phyloP scores from a whole-genome alignment of 2,329 filamentous ascomycete genomes.

The Phialemoniopsis sp. region DNA sequence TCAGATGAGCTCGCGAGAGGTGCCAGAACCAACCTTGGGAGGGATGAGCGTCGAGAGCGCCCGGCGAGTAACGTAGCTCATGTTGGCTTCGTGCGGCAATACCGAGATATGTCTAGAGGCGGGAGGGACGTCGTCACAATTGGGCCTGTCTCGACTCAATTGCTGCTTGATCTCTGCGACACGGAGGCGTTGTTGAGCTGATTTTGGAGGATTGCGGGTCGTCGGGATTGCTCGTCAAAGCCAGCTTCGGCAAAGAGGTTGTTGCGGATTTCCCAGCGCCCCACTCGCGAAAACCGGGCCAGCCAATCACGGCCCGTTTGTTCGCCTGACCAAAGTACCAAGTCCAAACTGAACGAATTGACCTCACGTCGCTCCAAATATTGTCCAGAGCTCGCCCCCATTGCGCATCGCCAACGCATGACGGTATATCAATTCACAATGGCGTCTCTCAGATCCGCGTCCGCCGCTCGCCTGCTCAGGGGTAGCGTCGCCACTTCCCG shows the following conservation, averaged over 20 bases:
- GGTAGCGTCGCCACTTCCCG: slow-evolving; percentile 30
- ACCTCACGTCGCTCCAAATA: no score
- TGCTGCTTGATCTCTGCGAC: slow-evolving; percentile 1
- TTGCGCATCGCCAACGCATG: slow-evolving; percentile 2
- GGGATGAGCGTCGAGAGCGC: slow-evolving; percentile 98
- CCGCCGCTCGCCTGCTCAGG: slow-evolving; percentile 48
- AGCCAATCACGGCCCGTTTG: slow-evolving; percentile 14
- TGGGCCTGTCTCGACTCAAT: slow-evolving; percentile 9
- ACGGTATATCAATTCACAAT: slow-evolving; percentile 36
- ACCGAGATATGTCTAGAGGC: no score
- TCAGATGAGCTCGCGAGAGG: not conserved
- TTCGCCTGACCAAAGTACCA: not conserved
- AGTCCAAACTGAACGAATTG: no score
- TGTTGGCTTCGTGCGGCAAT: slow-evolving; percentile 47
- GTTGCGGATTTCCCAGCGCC: slow-evolving; percentile 25
- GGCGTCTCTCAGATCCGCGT: slow-evolving; percentile 60
- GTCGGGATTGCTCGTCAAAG: slow-evolving; percentile 1
- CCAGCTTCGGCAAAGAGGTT: slow-evolving; percentile 15
- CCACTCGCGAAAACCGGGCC: not conserved
- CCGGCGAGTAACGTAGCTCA: slow-evolving; percentile 90
- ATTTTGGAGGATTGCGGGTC: slow-evolving; percentile 9
- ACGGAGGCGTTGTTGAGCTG: slow-evolving; percentile 13
- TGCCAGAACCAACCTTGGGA: slow-evolving; percentile 72
- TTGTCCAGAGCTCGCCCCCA: not conserved
- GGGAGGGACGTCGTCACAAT: no score